Evolutionary conservation across 768 basidiomycete species (phyloP).

Genomic region (Lentinus brumalis): DNA sequence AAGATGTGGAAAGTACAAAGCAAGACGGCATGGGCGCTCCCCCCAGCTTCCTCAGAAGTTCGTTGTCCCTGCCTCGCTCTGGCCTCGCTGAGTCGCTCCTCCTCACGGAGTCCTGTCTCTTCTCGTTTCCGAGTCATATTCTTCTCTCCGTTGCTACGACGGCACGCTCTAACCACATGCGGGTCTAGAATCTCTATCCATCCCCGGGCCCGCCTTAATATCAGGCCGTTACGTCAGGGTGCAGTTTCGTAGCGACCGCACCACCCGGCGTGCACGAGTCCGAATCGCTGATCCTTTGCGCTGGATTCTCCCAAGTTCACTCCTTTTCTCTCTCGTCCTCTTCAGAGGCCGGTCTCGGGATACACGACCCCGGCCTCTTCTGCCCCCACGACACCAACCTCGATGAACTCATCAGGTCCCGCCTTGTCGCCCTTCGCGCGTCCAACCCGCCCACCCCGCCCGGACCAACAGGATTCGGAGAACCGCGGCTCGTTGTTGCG

Average conservation of each 20-base stretch:
- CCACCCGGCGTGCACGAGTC: background rate
- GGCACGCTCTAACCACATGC: background rate
- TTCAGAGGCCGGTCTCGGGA: background rate
- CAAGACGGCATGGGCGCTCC: too few relatives aligned
- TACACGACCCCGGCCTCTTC: too few relatives aligned
- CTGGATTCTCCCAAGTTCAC: background rate
- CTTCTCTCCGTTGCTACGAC: background rate
- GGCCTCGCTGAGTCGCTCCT: too few relatives aligned
- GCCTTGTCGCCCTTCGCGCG: constrained; percentile 10
- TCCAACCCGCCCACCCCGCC: constrained; percentile 14
- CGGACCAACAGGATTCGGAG: constrained; percentile 14
- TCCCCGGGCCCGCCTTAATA: background rate
- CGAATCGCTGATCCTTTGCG: background rate
- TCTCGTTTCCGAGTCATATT: background rate
- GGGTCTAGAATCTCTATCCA: background rate
- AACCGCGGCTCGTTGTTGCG: constrained; percentile 60
- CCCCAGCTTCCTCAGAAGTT: background rate
- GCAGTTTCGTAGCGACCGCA: background rate
- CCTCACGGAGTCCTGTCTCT: too few relatives aligned
- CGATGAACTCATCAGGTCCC: constrained; percentile 11
- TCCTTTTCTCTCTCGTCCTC: background rate
- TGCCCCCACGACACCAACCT: background rate
- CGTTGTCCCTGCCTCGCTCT: background rate
- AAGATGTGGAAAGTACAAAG: too few relatives aligned
- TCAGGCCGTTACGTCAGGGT: background rate